These are phyloP conservation scores for Sutorius eximius DNA, from an alignment of 1,284 basidiomycete species.

Conservation along the genomic window DNA sequence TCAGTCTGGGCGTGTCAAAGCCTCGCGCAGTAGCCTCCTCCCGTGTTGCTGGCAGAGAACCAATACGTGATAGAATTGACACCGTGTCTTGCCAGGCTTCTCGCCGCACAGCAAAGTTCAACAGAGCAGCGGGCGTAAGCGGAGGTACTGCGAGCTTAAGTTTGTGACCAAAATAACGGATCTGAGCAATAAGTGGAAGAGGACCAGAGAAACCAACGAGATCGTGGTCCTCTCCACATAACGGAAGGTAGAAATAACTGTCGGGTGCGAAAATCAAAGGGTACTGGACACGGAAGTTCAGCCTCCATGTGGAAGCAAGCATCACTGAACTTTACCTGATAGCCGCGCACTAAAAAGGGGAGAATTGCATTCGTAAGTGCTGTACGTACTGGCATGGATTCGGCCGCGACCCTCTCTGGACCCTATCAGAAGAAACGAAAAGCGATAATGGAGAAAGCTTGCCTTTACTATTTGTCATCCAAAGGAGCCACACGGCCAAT, in stretches of 20 bases:
- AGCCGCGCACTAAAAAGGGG: conserved; percentile 36
- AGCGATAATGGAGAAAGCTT: conserved; percentile 12
- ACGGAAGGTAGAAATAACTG: conserved; percentile 39
- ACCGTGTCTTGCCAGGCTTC: conserved; percentile 37
- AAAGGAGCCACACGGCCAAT: conserved; percentile 57
- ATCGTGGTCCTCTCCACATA: conserved; percentile 29
- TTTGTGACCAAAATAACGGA: conserved; percentile 42
- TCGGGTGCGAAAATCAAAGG: conserved; percentile 44
- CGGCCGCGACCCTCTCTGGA: conserved; percentile 23
- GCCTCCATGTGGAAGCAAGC: neutral
- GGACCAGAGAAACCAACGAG: conserved; percentile 31
- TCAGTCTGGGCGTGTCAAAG: conserved; percentile 31
- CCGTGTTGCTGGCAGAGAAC: conserved; percentile 36
- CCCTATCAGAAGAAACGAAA: conserved; percentile 16
- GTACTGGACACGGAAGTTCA: conserved; percentile 32
- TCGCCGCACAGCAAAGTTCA: conserved; percentile 37
- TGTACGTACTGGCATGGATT: conserved; percentile 23
- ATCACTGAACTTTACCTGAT: conserved; percentile 35
- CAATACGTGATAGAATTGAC: conserved; percentile 26
- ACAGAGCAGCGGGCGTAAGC: conserved; percentile 39
- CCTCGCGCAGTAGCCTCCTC: conserved; percentile 32
- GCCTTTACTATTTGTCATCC: conserved; percentile 53
- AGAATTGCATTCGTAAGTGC: conserved; percentile 29
- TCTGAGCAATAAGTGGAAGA: conserved; percentile 30
- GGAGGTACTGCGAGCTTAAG: conserved; percentile 42